Conservation (phyloP, 1,139 yeast species). For the Hemisphaericaspora xylofermentans region DNA sequence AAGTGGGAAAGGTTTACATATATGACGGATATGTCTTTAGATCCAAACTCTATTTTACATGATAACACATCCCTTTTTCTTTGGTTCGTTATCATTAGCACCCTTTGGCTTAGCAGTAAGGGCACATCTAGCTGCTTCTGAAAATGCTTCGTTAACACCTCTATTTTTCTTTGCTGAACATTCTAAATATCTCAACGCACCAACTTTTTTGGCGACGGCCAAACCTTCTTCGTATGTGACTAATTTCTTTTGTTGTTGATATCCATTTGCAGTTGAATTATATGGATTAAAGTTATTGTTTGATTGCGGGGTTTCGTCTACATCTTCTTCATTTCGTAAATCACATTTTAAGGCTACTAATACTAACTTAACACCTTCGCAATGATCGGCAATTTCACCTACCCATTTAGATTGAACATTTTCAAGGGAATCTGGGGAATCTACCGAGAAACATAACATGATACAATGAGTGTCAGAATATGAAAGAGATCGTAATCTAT, state of each 20-base stretch:
- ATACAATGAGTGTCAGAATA: constrained; percentile 94
- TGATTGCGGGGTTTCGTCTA: constrained; percentile 60
- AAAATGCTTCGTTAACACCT: constrained; percentile 94
- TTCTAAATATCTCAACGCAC: constrained; percentile 82
- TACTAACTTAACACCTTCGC: constrained; percentile 92
- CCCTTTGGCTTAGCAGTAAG: constrained; percentile 86
- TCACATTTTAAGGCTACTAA: constrained; percentile 92
- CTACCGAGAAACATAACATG: constrained; percentile 87
- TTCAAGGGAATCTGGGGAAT: constrained; percentile 88
- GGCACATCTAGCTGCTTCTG: constrained; percentile 96
- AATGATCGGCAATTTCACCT: constrained; percentile 88
- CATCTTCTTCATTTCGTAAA: constrained; percentile 77
- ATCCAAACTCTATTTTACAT: constrained; percentile 23
- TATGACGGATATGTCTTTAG: not conserved
- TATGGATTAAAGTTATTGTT: constrained; percentile 2
- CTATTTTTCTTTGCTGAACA: constrained; percentile 91
- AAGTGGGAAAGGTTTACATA: not conserved
- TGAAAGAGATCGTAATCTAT: constrained; percentile 88
- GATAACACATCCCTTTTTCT: constrained; percentile 41
- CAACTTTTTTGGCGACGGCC: constrained; percentile 75
- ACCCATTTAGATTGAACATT: constrained; percentile 96
- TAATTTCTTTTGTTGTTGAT: constrained; percentile 48
- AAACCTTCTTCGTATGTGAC: constrained; percentile 46
- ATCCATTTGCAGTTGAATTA: constrained; percentile 22
- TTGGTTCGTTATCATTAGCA: constrained; percentile 52